Percentiles rank a stretch among this genome's conserved stretches.
These are phyloP conservation scores for Pythium inflatum DNA, from an alignment of 352 stramenopile genomes.

Conservation along the genomic window DNA sequence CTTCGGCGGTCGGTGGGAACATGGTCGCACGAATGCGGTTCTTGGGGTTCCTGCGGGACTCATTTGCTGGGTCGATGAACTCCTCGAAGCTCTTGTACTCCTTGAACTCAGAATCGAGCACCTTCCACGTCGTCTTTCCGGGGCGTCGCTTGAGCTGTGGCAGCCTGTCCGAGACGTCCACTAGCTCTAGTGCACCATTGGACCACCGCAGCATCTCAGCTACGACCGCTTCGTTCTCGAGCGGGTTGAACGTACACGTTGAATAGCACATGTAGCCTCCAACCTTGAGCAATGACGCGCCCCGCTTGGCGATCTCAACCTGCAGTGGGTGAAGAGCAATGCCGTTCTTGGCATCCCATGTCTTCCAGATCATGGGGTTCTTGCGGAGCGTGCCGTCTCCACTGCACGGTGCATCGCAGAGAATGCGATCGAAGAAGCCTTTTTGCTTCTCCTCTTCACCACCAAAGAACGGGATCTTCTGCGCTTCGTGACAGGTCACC, in stretches of 20 bases:
- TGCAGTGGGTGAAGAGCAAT: constrained; percentile 96
- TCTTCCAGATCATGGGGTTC: constrained; percentile 96
- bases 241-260: constrained; percentile 98
- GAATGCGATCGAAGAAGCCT: constrained; percentile 97
- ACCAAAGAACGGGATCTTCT: constrained; percentile 94
- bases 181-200: constrained; percentile 89
- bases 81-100: constrained; percentile 81
- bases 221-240: constrained; percentile 99
- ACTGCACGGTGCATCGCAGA: constrained; percentile 98
- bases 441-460: constrained; percentile 54
- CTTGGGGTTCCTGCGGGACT: constrained; percentile 79
- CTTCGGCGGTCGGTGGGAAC: constrained; percentile 88
- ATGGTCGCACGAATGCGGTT: constrained; percentile 83
- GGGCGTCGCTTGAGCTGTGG: constrained; percentile 84
- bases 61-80: constrained; percentile 53
- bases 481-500: constrained; percentile 96
- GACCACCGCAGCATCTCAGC: constrained; percentile 92
- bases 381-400: constrained; percentile 99
- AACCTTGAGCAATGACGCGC: constrained; percentile 90
- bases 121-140: constrained; percentile 94
- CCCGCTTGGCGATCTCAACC: constrained; percentile 94
- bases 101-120: constrained; percentile 87
- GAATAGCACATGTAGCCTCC: constrained; percentile 96
- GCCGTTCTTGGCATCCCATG: constrained; percentile 92
- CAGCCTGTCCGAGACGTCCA: constrained; percentile 85